Base-by-base conservation (phyloP, 805 yeast genomes). In the Lipomyces anomalus region DNA sequence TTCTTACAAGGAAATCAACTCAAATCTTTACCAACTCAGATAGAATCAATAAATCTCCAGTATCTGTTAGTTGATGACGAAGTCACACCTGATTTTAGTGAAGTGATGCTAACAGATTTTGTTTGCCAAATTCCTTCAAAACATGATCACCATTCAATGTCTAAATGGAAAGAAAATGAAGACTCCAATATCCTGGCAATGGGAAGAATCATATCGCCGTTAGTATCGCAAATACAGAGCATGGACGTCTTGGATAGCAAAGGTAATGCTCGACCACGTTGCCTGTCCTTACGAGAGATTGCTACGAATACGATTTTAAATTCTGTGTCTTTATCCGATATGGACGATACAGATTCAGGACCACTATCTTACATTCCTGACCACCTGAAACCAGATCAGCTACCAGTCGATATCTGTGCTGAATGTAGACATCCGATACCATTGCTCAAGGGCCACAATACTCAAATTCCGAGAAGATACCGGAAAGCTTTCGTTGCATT, bases 341-440 rank as follows among this genome's bases (percentile, higher is more conserved):
- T 50, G 43, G 53, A 49, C 26, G 16, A n/a, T 18, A n/a, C 16
- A 20, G 44, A 35, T 9, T 22, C 22, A 17, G 18, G 39, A 16
- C 43, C 29, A 22, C 18, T 40, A 6, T 37, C 44, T 3, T 48
- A 43, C 30, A 38, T 50, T 28, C 52, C 54, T 6, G 5, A 32
- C 20, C 54, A 50, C 20, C 34, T 48, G 22, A 18, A 35, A 18
- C 51, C 54, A 4, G 41, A 33, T 4, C 32, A 35, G 4, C 33
- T 44, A 22, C 54, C 54, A 9, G 52, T 50, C 16, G 53, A 50
- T 18, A 35, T 33, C 22, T 50, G 54, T 32, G 35, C 44, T n/a
- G 28, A 21, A 16, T 50, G 54, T 32, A 39, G 42, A 9, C 46
- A 38, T 16, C n/a, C 42, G 21, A 36, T 50, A 11, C 7, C 43